Conservation (phyloP, 257 asterid genomes). For the Solanum clarkiae region DNA sequence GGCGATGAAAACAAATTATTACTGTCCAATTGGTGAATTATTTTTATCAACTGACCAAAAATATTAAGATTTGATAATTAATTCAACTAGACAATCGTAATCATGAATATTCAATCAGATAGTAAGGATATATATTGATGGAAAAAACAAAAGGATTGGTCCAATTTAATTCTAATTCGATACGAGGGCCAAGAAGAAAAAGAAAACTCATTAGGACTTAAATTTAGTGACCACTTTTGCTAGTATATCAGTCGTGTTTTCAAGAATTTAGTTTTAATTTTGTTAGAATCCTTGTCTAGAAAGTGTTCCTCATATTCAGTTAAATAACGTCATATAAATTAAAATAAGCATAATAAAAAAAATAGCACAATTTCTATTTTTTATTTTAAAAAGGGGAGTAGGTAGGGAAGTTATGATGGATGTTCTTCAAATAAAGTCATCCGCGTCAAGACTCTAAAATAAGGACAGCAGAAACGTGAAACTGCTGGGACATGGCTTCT, state of each 20-base stretch:
- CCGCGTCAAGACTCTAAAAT: background rate
- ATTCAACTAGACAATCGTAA: background rate
- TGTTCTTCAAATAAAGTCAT: background rate
- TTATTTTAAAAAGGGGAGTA: background rate
- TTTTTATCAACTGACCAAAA: background rate
- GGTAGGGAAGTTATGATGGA: background rate
- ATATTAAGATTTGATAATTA: background rate
- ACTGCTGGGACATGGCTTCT: background rate
- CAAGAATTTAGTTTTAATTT: background rate
- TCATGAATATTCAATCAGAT: background rate
- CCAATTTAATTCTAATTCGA: background rate
- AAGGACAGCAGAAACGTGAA: background rate
- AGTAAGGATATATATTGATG: background rate
- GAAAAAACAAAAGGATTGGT: background rate
- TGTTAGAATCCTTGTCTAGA: background rate
- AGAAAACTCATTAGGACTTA: background rate
- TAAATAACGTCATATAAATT: background rate
- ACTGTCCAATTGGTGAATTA: background rate
- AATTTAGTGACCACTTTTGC: background rate
- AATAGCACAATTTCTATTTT: no score
- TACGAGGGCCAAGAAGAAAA: background rate
- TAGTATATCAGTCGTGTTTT: background rate
- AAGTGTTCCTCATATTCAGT: fast-evolving
- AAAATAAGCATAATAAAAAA: fast-evolving
- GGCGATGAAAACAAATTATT: background rate